phyloP scores from a whole-genome alignment of 1,139 yeast species.

The Diutina catenulata region DNA sequence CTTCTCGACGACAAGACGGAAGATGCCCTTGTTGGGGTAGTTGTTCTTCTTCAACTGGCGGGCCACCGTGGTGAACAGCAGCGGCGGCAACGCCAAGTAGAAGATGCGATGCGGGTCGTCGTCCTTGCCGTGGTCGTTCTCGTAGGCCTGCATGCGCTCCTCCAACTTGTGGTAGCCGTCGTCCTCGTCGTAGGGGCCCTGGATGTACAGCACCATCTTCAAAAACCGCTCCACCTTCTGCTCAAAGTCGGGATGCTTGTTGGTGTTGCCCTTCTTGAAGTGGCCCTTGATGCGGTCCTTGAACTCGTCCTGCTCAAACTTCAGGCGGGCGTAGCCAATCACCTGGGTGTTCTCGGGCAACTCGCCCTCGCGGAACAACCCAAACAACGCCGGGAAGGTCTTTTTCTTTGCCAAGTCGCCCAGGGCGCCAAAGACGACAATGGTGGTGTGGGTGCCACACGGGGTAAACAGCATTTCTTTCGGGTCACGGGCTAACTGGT shows the following conservation, averaged over 20 bases:
- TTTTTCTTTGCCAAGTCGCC: constrained; percentile 97
- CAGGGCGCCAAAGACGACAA: constrained; percentile 91
- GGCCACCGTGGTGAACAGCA: constrained; percentile 76
- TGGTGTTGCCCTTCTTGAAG: constrained; percentile 41
- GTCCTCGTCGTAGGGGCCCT: constrained; percentile 70
- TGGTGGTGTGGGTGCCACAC: constrained; percentile 53
- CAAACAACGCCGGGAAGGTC: constrained; percentile 76
- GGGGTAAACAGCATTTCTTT: constrained; percentile 11
- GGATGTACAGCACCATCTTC: constrained; percentile 49
- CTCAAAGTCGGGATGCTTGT: constrained; percentile 21
- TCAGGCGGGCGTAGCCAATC: constrained; percentile 86
- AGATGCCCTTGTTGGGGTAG: constrained; percentile 49
- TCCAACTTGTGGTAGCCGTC: constrained; percentile 59
- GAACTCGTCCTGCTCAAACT: constrained; percentile 55
- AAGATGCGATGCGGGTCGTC: constrained; percentile 59
- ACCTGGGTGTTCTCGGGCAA: constrained; percentile 61
- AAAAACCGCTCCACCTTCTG: constrained; percentile 55
- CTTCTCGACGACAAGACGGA: constrained; percentile 86
- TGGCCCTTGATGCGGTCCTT: constrained; percentile 51
- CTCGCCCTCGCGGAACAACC: constrained; percentile 64
- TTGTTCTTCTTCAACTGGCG: constrained; percentile 55
- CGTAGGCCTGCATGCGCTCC: constrained; percentile 45
- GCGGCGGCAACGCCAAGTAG: constrained; percentile 92
- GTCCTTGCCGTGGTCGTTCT: constrained; percentile 29
- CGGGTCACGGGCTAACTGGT: neutral